Evolutionary conservation across 495 filamentous ascomycete species (phyloP), one percentile per base, ranked within the genome.

Genomic region (Platismatia glauca): DNA sequence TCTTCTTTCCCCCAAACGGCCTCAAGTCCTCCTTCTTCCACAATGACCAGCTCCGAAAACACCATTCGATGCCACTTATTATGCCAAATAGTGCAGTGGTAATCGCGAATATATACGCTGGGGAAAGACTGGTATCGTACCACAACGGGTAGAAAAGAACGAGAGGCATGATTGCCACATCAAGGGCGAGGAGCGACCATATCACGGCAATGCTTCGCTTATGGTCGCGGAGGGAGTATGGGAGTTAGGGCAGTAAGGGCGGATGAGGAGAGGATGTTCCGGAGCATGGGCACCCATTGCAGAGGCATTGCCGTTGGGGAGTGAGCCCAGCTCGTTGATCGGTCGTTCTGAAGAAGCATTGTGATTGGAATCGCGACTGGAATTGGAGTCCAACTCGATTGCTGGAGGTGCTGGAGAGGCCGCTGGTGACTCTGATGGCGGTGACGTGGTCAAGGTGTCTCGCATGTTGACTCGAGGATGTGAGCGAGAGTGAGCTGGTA

Each of bases 41-140:
- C 56, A 78, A 60, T 31, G 70, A 63, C 46, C 66, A 66, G 63
- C 73, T 74, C 1, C 76, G 70, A n/a, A 73, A 66, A 48, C 72
- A 69, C 66, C 77, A 86, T 69, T 86, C 84, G n/a, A 83, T 77
- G 20, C 85, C 82, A 4, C 81, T 83, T 33, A 86, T 75, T 55
- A 80, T 78, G 37, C 83, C 83, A 50, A 86, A 71, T 24, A 77
- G 71, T 0, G 75, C 78, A 1, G 83, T 86, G 61, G 80, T 81
- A 57, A 86, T 83, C 15, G 77, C 79, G 69, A 85, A 84, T 35
- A 86, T 61, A 15, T 61, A 57, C 11, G 62, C 66, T n/a, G 50
- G 62, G 9, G 43, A 22, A 7, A 65, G 58, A 48, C 75, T 71
- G 22, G 79, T 82, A 55, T 70, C 74, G 67, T 84, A 85, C 77